These are phyloP conservation scores for Theobroma cacao DNA, from an alignment of 345 rosid genomes.

Conservation along the genomic window DNA sequence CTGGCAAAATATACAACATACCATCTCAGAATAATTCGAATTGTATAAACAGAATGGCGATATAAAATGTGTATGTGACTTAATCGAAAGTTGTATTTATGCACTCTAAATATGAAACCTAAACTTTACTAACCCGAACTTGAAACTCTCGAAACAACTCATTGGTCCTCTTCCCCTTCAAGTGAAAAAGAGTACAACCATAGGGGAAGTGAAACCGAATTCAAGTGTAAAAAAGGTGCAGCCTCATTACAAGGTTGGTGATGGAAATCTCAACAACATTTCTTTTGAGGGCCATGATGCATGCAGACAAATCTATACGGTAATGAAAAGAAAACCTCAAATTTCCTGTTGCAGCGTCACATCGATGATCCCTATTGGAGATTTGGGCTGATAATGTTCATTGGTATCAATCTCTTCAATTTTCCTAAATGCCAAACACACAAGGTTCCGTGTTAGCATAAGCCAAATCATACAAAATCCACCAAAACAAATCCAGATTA, in stretches of 20 bases:
- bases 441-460: neutral
- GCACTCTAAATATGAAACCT: neutral
- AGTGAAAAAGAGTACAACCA: neutral
- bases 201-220: neutral
- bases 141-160: neutral
- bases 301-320: neutral
- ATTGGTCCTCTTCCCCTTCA: neutral
- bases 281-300: neutral
- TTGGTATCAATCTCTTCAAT: constrained; percentile 94
- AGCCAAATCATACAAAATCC: neutral
- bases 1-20: neutral
- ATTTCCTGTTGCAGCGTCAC: constrained; percentile 52
- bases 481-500: neutral
- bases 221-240: neutral
- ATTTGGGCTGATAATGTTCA: constrained; percentile 73
- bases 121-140: neutral
- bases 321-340: constrained; percentile 20
- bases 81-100: neutral
- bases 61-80: neutral
- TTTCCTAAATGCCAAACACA: constrained; percentile 47
- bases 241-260: neutral
- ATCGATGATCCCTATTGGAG: constrained; percentile 50
- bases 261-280: neutral
- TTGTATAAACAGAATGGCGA: neutral
- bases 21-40: neutral